Base-by-base conservation (phyloP, 257 asterid species). In the Solanum chilense region DNA sequence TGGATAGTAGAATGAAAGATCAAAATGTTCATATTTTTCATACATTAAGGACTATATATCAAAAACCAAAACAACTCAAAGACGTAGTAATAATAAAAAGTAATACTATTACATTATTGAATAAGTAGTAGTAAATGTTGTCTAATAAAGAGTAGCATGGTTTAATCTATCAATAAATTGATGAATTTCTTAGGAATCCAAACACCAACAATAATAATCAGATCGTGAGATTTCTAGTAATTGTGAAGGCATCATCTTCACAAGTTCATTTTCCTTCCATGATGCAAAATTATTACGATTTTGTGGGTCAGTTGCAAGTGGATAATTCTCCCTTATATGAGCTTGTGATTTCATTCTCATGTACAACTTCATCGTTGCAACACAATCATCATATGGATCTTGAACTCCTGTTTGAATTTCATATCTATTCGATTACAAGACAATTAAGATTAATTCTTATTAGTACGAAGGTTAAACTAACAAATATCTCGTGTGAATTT, bases 381-480 rank as follows among this genome's bases (percentile, higher is more conserved):
- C 98, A 87, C 98, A 93, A 76, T 96, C 98, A 86, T 95, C 98
- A 23, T 95, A 96, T 3, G 99, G 96, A 90, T 96, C 98, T 91
- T 94, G 99, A 23, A 91, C 86, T 1, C 95, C 96, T 20, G 90
- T 92, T 87, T 96, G 98, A 76, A 94, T 96, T 88, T 96, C 98
- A 71, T 96, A 96, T 82, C 98, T 95, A 58, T 66, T 70, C 21
- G 8, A 71, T 71, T 23, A 33, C 44, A 70, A 31, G 11, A 31
- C 29, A 68, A 27, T 27, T 27, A 62, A 62, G 70, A n/a, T 68
- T 68, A 39, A 27, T 13, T 27, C 20, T 3, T 37, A 68, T 9
- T 62, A 62, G 10, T 31, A 68, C 5, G 3, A 14, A 15, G 5
- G n/a, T 56, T 8, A 56, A 56, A 56, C n/a, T 56, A 56, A 56